A percentile compares a stretch with the other conserved stretches of the same genome.
Conservation (phyloP, 2,329 filamentous ascomycete genomes). For the Monosporascus sp. region DNA sequence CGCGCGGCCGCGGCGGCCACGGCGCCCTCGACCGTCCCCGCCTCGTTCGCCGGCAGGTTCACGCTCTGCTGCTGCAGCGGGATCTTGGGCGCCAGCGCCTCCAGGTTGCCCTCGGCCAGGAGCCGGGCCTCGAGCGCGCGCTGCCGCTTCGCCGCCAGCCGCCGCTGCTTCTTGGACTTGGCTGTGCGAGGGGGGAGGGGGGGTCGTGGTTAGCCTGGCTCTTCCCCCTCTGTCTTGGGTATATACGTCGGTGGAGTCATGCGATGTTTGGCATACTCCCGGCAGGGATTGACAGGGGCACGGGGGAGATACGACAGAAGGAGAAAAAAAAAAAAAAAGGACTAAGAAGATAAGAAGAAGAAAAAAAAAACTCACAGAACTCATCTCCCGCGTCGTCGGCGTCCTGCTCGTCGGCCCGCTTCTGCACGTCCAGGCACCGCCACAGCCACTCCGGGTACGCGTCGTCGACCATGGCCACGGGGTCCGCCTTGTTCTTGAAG, state of each 20-base stretch:
- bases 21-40: slow-evolving; percentile 38
- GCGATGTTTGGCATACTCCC: neutral
- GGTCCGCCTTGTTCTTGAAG: slow-evolving; percentile 66
- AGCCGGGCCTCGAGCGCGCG: slow-evolving; percentile 52
- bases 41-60: slow-evolving; percentile 57
- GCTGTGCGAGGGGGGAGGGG: slow-evolving; percentile 39
- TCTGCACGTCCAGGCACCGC: slow-evolving; percentile 60
- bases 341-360: neutral
- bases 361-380: slow-evolving; percentile 59
- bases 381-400: slow-evolving; percentile 62
- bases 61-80: slow-evolving; percentile 73
- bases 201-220: slow-evolving; percentile 2
- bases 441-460: slow-evolving; percentile 82
- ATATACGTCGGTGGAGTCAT: neutral
- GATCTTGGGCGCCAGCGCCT: slow-evolving; percentile 61
- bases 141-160: slow-evolving; percentile 62
- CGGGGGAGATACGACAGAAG: neutral
- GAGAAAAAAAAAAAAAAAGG: neutral
- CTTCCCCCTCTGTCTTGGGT: neutral
- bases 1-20: slow-evolving; percentile 46
- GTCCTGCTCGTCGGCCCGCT: slow-evolving; percentile 44
- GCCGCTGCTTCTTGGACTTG: slow-evolving; percentile 79
- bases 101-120: slow-evolving; percentile 60
- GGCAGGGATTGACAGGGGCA: neutral
- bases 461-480: slow-evolving; percentile 66